Base-by-base conservation (phyloP, 257 asterid species). In the Marsdenia floribunda region DNA sequence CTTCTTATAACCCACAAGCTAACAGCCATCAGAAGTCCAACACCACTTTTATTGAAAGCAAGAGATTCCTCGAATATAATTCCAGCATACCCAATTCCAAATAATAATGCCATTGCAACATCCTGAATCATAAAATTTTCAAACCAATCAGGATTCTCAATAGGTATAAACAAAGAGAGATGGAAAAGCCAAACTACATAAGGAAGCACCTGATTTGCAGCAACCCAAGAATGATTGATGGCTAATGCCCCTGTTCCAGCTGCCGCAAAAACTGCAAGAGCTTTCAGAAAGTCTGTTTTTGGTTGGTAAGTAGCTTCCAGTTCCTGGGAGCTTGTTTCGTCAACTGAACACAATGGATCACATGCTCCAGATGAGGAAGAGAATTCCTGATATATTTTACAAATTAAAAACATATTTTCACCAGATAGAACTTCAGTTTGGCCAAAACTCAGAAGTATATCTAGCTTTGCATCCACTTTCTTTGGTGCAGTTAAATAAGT, bases 1-100 rank as follows among this genome's bases (percentile, higher is more conserved):
- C 97, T 94, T 82, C 98, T 83, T 79, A 94, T 68, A 72, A 84
- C 91, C 99, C 99, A 94, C 85, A 94, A 88, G 85, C 96, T 77
- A 76, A 92, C 98, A 66, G 98, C 99, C 99, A 94, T 92, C 79
- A 92, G 76, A 80, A 94, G 97, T 75, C 98, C 99, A 21, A 94
- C 92, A 64, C 99, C 99, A 80, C 98, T 94, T 89, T 94, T 94
- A 76, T 94, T 94, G 90, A 94, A 92, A 22, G 99, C 96, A 55
- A 92, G 97, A 70, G 98, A 90, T 76, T 94, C 99, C 79, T 94
- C 99, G 74, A 94, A 94, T 87, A 94, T 87, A 68, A 94, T 92
- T 54, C 99, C 98, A 80, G 91, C 91, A 83, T 94, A 94, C 44
- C 99, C 99, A 55, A 94, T 75, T 73, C 88, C 99, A 83, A 94